Conservation (phyloP, 192 early-diverging fungal species). For the Geranomyces michiganensis region DNA sequence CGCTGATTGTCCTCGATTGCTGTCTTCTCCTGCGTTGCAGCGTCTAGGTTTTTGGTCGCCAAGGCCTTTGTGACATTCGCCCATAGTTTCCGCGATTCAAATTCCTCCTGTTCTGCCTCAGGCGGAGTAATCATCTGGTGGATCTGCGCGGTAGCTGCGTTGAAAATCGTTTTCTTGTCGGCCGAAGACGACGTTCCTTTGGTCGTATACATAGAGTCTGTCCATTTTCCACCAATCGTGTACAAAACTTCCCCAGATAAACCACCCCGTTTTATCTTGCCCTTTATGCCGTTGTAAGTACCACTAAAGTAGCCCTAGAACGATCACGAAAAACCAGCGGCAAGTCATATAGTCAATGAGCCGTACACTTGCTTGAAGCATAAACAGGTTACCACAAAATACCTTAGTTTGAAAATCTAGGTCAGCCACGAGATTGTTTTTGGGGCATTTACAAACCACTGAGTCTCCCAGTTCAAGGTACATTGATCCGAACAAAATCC, state of each 20-base stretch:
- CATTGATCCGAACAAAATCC: conserved; percentile 93
- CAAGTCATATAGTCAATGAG: not conserved
- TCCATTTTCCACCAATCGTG: conserved; percentile 91
- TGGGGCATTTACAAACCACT: conserved; percentile 70
- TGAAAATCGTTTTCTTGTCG: conserved; percentile 64
- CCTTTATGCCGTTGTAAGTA: conserved; percentile 75
- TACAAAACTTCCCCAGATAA: conserved; percentile 76
- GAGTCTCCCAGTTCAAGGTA: conserved; percentile 87
- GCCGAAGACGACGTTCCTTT: conserved; percentile 19
- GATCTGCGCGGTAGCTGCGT: conserved; percentile 67
- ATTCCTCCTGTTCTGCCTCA: conserved; percentile 71
- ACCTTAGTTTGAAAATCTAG: conserved; percentile 93
- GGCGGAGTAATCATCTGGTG: conserved; percentile 71
- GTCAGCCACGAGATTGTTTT: conserved; percentile 77
- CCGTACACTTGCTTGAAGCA: no score
- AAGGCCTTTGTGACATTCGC: conserved; percentile 60
- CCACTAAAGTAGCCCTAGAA: conserved; percentile 74
- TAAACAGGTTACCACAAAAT: not conserved
- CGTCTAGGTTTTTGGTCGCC: conserved; percentile 51
- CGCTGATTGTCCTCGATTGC: conserved; percentile 74
- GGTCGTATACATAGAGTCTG: conserved; percentile 60
- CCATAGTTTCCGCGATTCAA: conserved; percentile 82
- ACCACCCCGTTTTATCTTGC: conserved; percentile 74
- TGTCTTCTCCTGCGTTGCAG: conserved; percentile 70
- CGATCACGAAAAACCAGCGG: not conserved